Evolutionary conservation across 179 eudicot species (phyloP).

Genomic region (Camellia oleifera): DNA sequence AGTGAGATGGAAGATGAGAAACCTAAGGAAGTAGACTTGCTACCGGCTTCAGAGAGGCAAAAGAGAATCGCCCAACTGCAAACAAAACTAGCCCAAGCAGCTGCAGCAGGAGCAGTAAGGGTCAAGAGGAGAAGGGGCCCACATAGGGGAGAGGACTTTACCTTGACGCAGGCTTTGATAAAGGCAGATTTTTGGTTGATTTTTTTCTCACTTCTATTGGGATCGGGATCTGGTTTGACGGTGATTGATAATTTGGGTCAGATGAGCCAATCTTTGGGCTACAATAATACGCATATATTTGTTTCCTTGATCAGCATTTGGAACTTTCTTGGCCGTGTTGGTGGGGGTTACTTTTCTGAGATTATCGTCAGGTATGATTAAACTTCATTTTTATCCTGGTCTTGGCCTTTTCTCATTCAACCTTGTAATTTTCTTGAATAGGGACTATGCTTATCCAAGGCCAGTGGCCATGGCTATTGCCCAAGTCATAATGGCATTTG

Average conservation of each 20-base stretch:
- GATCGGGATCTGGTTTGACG: constrained; percentile 52
- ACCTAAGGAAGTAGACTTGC: constrained; percentile 34
- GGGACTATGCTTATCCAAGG: constrained; percentile 50
- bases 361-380: constrained; percentile 36
- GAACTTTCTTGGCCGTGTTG: constrained; percentile 52
- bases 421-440: constrained; percentile 11
- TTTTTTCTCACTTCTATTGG: constrained; percentile 44
- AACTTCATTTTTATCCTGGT: background rate
- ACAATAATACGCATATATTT: constrained; percentile 42
- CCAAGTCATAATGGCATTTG: constrained; percentile 44
- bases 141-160: constrained; percentile 51
- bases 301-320: constrained; percentile 57
- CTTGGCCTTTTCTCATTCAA: background rate
- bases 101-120: constrained; percentile 50
- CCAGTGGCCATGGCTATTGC: constrained; percentile 41
- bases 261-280: constrained; percentile 49
- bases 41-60: constrained; percentile 42
- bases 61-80: constrained; percentile 43
- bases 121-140: constrained; percentile 43
- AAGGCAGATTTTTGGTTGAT: constrained; percentile 54
- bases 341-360: constrained; percentile 53
- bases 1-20: constrained; percentile 50
- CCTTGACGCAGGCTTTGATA: constrained; percentile 42
- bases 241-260: constrained; percentile 54
- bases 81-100: constrained; percentile 45